phyloP scores from a whole-genome alignment of 805 yeast genomes.

The Clavispora vitiphila region DNA sequence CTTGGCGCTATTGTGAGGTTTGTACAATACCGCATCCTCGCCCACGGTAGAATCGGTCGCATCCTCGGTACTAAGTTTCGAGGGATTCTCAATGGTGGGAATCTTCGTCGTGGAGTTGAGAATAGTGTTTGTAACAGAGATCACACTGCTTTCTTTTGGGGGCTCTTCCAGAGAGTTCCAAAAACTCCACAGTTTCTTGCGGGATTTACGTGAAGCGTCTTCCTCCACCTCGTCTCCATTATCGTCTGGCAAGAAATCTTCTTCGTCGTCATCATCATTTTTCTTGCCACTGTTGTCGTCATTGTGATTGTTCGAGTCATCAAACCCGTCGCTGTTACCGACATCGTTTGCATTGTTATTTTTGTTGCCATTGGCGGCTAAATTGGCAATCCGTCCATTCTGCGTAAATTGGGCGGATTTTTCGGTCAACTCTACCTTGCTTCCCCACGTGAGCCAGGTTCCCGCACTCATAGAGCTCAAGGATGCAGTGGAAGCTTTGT shows the following conservation, averaged over 20 bases:
- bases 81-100: constrained; percentile 15
- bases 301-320: constrained; percentile 4
- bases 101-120: constrained; percentile 27
- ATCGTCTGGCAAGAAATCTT: constrained; percentile 20
- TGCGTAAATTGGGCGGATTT: too few relatives aligned
- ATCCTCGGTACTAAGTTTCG: constrained; percentile 7
- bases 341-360: neutral
- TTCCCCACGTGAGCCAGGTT: constrained; percentile 25
- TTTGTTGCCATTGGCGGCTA: neutral
- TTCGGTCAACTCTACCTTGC: constrained; percentile 3
- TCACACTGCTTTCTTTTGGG: neutral
- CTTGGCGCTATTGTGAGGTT: constrained; percentile 36
- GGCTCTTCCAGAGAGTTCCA: constrained; percentile 22
- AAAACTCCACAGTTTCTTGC: constrained; percentile 33
- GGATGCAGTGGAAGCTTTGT: constrained; percentile 21
- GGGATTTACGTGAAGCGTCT: constrained; percentile 15
- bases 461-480: constrained; percentile 22
- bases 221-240: constrained; percentile 32
- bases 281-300: neutral
- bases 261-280: constrained; percentile 14
- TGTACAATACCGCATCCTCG: constrained; percentile 42
- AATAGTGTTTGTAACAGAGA: constrained; percentile 24
- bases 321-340: too few relatives aligned
- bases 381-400: neutral
- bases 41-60: constrained; percentile 6